A percentile compares a stretch with the other conserved stretches of the same genome.
Conservation (phyloP, 2,329 filamentous ascomycete species). For the Chlorencoelia australis region DNA sequence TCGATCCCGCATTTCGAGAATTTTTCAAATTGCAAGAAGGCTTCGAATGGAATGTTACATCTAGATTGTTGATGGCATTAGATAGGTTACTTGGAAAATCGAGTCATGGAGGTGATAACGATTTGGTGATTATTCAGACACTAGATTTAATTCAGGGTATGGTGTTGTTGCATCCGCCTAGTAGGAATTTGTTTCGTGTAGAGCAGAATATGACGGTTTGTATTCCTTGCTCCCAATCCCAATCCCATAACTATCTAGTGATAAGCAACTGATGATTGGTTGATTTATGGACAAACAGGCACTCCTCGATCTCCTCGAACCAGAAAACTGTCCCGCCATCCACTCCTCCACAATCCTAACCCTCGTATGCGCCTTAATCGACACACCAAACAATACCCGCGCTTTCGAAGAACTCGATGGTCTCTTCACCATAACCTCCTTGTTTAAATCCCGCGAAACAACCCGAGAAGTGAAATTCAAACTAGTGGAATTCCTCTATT, state of each 20-base stretch:
- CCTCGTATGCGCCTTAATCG: slow-evolving; percentile 79
- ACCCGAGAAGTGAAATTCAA: slow-evolving; percentile 86
- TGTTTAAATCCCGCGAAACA: slow-evolving; percentile 85
- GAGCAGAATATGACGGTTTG: slow-evolving; percentile 90
- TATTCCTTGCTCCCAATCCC: slow-evolving; percentile 9
- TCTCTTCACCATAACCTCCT: slow-evolving; percentile 77
- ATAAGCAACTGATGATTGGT: not conserved
- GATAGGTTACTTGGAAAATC: slow-evolving; percentile 78
- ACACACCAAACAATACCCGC: slow-evolving; percentile 77
- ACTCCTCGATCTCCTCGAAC: slow-evolving; percentile 87
- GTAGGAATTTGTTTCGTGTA: slow-evolving; percentile 73
- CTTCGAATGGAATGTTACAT: slow-evolving; percentile 95
- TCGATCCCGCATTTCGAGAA: slow-evolving; percentile 84
- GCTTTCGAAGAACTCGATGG: slow-evolving; percentile 90
- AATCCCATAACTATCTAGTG: slow-evolving; percentile 1
- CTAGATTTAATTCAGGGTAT: slow-evolving; percentile 84
- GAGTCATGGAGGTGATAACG: slow-evolving; percentile 72
- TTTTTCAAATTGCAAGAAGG: slow-evolving; percentile 96
- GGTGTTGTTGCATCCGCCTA: slow-evolving; percentile 81
- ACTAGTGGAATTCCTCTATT: slow-evolving; percentile 95
- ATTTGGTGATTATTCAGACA: slow-evolving; percentile 78
- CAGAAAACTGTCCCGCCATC: slow-evolving; percentile 82
- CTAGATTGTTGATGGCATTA: slow-evolving; percentile 74
- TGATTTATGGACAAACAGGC: slow-evolving; percentile 39
- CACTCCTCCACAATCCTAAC: slow-evolving; percentile 85